phyloP scores from a whole-genome alignment of 2,329 filamentous ascomycete species.

The Claviceps lovelessii region DNA sequence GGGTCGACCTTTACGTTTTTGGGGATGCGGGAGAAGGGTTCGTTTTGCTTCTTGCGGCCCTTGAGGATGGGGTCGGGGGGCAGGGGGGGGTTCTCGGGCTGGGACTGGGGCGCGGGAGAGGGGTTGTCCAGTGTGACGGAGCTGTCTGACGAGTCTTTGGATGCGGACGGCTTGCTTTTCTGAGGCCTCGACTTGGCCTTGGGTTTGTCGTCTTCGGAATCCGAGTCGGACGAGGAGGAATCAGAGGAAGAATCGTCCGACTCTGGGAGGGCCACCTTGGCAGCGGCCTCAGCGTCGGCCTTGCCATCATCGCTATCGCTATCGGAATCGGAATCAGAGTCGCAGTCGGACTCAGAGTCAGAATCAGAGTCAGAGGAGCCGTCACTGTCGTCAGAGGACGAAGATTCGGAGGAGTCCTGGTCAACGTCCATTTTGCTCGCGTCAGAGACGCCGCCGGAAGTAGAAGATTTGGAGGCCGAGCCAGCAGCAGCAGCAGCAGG shows the following conservation, averaged over 20 bases:
- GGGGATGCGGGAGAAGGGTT: constrained; percentile 65
- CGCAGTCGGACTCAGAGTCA: constrained; percentile 3
- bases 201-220: constrained; percentile 16
- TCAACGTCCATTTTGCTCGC: constrained; percentile 8
- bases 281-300: constrained; percentile 11
- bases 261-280: constrained; percentile 10
- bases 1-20: constrained; percentile 54
- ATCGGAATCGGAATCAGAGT: constrained; percentile 7
- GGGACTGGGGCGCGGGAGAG: constrained; percentile 24
- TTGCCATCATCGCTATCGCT: background rate
- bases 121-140: constrained; percentile 38
- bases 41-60: constrained; percentile 38
- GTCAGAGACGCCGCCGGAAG: constrained; percentile 7
- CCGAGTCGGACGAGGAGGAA: constrained; percentile 17
- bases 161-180: constrained; percentile 5
- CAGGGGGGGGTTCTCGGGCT: constrained; percentile 31
- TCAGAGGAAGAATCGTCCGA: constrained; percentile 18
- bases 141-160: constrained; percentile 25
- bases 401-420: constrained; percentile 14
- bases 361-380: constrained; percentile 9
- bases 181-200: constrained; percentile 12
- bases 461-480: constrained; percentile 7
- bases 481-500: constrained; percentile 6
- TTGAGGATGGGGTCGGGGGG: constrained; percentile 33
- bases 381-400: constrained; percentile 7